phyloP scores from a whole-genome alignment of 2,329 filamentous ascomycete species.

The Myriosclerotinia curreyana region DNA sequence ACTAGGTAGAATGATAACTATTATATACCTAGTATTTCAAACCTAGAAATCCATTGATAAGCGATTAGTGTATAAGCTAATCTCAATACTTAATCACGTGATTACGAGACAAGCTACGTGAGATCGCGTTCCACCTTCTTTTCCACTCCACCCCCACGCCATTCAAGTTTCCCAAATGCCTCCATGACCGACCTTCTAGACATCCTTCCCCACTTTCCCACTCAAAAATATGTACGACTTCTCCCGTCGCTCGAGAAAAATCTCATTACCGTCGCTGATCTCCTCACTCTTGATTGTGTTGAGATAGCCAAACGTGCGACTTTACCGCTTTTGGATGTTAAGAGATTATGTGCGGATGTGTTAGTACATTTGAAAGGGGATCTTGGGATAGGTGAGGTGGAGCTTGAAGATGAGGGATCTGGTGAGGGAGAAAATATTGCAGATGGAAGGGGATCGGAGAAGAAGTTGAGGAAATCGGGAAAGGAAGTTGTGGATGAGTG shows the following conservation, averaged over 20 bases:
- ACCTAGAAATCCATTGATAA: no score
- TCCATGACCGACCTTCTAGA: constrained; percentile 82
- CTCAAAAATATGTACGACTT: constrained; percentile 67
- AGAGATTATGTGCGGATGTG: constrained; percentile 66
- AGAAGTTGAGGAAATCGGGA: constrained; percentile 38
- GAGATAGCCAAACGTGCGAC: constrained; percentile 85
- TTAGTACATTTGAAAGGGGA: constrained; percentile 65
- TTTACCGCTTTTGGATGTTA: constrained; percentile 76
- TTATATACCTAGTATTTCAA: no score
- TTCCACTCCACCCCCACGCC: neutral
- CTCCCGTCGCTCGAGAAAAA: constrained; percentile 77
- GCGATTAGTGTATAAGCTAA: no score
- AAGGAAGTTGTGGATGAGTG: constrained; percentile 45
- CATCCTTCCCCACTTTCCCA: constrained; percentile 77
- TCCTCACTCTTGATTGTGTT: constrained; percentile 77
- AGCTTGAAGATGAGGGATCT: constrained; percentile 15
- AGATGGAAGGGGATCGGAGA: constrained; percentile 1
- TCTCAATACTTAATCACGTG: neutral
- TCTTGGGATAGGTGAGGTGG: constrained; percentile 30
- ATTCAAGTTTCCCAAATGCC: constrained; percentile 28
- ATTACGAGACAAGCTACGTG: neutral
- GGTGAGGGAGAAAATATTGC: neutral
- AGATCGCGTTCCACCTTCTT: neutral
- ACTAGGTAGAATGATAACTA: neutral
- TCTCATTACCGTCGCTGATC: constrained; percentile 73